Base-by-base conservation (phyloP, 192 early-diverging fungal genomes). In the Dimargaris cristalligena region DNA sequence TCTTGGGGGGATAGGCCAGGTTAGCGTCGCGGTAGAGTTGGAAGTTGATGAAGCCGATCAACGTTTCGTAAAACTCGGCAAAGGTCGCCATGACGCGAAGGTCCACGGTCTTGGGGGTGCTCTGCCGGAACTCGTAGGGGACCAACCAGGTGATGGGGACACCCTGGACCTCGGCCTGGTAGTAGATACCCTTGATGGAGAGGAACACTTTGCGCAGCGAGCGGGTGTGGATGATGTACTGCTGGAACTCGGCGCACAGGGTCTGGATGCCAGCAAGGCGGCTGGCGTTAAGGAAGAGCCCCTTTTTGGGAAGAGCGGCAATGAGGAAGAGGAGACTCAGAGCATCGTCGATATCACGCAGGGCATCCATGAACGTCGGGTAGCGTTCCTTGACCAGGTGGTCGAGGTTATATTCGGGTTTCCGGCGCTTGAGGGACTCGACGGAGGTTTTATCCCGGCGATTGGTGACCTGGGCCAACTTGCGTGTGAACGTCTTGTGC, bases 171-270 rank as follows among this genome's bases (percentile, higher is more conserved):
- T 95, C 92, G n/a, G 88, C 92, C 75, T 95, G 91, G 73, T 96
- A 99, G 74, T 99, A 99, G 69, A 99, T 95, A 51, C 96, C 96
- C 77, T 99, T 99, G 82, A 99, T 95, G 14, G 89, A 91, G 49
- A 99, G 73, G 69, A 99, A 99, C 29, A 84, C 81, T 68, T 91
- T 91, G 57, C 85, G 84, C 58, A 99, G 72, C 59, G 79, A 73
- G 51, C 82, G 77, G 38, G 85, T 75, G 48, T 82, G 74, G 61
- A 94, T 78, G 6, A 95, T 76, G 63, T 91, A 94, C 67, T 90
- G 86, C 71, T 91, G 90, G 71, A 96, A 99, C 74, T 99, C 93
- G 30, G 80, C 78, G n/a, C 82, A 73, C 62, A 97, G 67, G 8
- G 83, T 76, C 62, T 85, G 88, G 72, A 91, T 94, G 52, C 83